Evolutionary conservation across 331 rosid genomes (phyloP).

Genomic region (Telfairia occidentalis): DNA sequence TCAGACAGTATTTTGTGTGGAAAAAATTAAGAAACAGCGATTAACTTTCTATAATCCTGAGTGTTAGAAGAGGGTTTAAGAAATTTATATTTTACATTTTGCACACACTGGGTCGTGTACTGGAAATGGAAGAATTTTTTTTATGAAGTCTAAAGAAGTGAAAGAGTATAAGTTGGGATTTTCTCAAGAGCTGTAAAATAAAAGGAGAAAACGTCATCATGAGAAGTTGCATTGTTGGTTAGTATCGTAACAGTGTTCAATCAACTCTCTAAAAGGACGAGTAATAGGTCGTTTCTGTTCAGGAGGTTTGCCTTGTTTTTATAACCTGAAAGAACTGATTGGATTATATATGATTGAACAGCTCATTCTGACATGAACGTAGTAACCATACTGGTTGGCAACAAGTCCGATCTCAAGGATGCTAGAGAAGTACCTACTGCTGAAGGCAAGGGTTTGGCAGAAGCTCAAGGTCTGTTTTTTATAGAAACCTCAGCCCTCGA

Average conservation of each 20-base stretch:
- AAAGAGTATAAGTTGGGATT: background rate
- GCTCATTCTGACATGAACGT: constrained; percentile 97
- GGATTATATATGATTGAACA: constrained; percentile 40
- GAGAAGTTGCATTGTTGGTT: background rate
- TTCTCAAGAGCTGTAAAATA: background rate
- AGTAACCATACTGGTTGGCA: constrained; percentile 81
- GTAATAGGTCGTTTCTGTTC: background rate
- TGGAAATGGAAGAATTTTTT: background rate
- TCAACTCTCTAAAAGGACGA: background rate
- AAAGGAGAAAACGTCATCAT: background rate
- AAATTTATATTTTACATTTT: background rate
- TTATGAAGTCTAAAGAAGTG: background rate
- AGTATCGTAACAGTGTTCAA: background rate
- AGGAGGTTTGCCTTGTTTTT: background rate
- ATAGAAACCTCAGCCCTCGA: constrained; percentile 94
- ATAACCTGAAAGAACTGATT: constrained; percentile 25
- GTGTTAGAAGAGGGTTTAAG: background rate
- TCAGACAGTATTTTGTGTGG: background rate
- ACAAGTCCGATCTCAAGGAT: constrained; percentile 89
- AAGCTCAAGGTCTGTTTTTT: constrained; percentile 85
- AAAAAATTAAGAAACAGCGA: background rate
- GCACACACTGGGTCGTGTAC: background rate
- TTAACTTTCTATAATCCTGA: background rate
- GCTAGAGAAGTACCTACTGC: constrained; percentile 78
- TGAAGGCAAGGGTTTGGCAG: constrained; percentile 78